A percentile compares a stretch with the other conserved stretches of the same genome.
Conservation (phyloP, 768 basidiomycete species). For the Coprinopsis marcescibilis region DNA sequence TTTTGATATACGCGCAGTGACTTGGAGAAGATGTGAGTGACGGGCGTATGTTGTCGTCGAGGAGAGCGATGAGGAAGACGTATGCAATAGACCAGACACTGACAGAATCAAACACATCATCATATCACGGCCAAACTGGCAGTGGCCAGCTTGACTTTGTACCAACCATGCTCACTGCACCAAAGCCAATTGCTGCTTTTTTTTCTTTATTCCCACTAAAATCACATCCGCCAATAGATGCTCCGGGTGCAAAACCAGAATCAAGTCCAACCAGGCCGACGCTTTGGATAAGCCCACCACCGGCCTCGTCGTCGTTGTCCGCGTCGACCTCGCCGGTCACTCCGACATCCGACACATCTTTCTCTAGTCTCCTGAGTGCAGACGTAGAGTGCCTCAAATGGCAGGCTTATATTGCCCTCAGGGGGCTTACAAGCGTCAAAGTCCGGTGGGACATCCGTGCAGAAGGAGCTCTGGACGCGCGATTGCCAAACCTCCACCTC, state of each 20-base stretch:
- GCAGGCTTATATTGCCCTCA: slow-evolving; percentile 78
- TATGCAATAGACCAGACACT: not conserved
- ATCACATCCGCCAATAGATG: slow-evolving; percentile 38
- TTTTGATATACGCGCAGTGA: too few species aligned
- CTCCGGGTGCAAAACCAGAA: slow-evolving; percentile 19
- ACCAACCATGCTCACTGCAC: slow-evolving; percentile 2
- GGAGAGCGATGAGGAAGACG: not conserved
- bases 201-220: slow-evolving; percentile 58
- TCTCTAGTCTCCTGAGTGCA: slow-evolving; percentile 45
- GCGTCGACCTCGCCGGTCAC: slow-evolving; percentile 5
- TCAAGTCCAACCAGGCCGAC: slow-evolving; percentile 29
- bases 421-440: slow-evolving; percentile 44
- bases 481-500: slow-evolving; percentile 62
- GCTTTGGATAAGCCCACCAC: slow-evolving; percentile 63
- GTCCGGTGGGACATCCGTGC: slow-evolving; percentile 65
- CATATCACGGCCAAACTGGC: not conserved
- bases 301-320: not conserved
- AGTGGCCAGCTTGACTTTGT: not conserved
- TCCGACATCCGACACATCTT: slow-evolving; percentile 12
- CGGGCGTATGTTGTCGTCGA: not conserved
- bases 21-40: not conserved
- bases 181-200: slow-evolving; percentile 37
- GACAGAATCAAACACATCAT: not conserved
- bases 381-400: slow-evolving; percentile 89
- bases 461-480: slow-evolving; percentile 63